Percentiles rank a stretch among this genome's conserved stretches.
phyloP scores from a whole-genome alignment of 1,139 yeast genomes.

The Diutina scorzettiae region DNA sequence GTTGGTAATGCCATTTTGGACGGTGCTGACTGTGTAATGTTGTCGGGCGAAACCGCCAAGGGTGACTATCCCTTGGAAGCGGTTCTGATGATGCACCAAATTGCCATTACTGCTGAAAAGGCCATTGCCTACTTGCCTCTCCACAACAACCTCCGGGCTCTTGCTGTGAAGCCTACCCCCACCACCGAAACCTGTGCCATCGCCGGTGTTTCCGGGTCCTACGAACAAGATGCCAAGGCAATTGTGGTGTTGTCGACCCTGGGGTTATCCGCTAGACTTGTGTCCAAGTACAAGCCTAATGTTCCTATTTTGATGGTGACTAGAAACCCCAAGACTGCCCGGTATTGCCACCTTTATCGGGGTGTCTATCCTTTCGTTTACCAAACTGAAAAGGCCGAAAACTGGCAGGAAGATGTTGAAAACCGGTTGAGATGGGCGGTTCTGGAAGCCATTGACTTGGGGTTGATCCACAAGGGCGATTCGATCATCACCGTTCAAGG shows the following conservation, averaged over 20 bases:
- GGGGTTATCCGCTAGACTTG: constrained; percentile 91
- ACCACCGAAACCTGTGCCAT: constrained; percentile 96
- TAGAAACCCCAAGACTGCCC: constrained; percentile 85
- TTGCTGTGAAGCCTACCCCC: constrained; percentile 81
- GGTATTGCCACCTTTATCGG: constrained; percentile 92
- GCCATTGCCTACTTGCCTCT: constrained; percentile 84
- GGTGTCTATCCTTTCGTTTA: constrained; percentile 97
- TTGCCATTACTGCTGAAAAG: constrained; percentile 92
- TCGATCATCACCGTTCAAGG: constrained; percentile 94
- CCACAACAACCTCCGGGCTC: constrained; percentile 79
- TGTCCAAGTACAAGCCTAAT: constrained; percentile 94
- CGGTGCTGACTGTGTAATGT: constrained; percentile 99
- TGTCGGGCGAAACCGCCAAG: constrained; percentile 99
- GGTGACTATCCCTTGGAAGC: constrained; percentile 98
- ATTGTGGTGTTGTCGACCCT: constrained; percentile 91
- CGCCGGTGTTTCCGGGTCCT: constrained; percentile 92
- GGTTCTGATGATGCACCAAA: constrained; percentile 97
- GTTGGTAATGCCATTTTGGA: constrained; percentile 98
- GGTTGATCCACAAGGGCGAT: constrained; percentile 80
- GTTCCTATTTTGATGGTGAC: constrained; percentile 98
- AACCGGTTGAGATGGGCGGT: constrained; percentile 91
- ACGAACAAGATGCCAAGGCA: constrained; percentile 95
- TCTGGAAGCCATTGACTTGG: constrained; percentile 77
- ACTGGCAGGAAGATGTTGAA: constrained; percentile 97
- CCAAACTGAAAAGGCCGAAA: constrained; percentile 49